A percentile compares a stretch with the other conserved stretches of the same genome.
Evolutionary conservation across 202 grass and related monocot species (phyloP).

Genomic region (Setaria viridis): DNA sequence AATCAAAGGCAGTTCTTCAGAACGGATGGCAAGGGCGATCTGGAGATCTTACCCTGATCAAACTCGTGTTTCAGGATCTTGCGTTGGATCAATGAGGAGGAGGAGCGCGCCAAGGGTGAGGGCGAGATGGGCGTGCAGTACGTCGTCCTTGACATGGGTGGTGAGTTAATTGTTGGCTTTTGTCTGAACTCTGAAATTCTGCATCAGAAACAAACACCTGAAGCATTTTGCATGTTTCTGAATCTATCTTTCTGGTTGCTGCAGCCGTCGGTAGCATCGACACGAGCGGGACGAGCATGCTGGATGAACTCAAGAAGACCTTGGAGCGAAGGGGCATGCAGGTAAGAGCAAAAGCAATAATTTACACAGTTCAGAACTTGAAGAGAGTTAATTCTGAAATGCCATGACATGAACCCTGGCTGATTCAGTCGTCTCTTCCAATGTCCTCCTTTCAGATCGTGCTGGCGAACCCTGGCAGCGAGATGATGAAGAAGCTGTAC

Average conservation of each 20-base stretch:
- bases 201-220: background rate
- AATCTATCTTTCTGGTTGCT: background rate
- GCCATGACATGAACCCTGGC: background rate
- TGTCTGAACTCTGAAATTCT: slow-evolving; percentile 25
- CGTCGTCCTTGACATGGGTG: slow-evolving; percentile 84
- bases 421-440: background rate
- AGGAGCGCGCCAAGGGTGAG: slow-evolving; percentile 60
- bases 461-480: slow-evolving; percentile 85
- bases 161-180: slow-evolving; percentile 46
- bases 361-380: background rate
- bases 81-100: slow-evolving; percentile 90
- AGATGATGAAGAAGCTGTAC: slow-evolving; percentile 94
- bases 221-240: background rate
- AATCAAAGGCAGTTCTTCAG: background rate
- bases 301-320: slow-evolving; percentile 79
- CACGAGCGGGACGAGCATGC: slow-evolving; percentile 89
- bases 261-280: slow-evolving; percentile 90
- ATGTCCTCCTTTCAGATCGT: slow-evolving; percentile 66
- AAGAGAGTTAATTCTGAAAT: background rate
- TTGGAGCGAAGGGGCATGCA: slow-evolving; percentile 69
- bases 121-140: slow-evolving; percentile 66
- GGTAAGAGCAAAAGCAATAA: slow-evolving; percentile 45
- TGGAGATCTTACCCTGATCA: background rate
- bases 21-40: background rate
- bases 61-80: slow-evolving; percentile 54